Evolutionary conservation across 345 rosid genomes (phyloP).

Genomic region (rapeseed (Brassica napus)): Da-Ae NC_063435.1:6304001-6304500

Average conservation of each 20-base stretch:
- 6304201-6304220: conserved; percentile 14
- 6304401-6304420: conserved; percentile 65
- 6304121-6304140: conserved; percentile 8
- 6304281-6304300: not conserved
- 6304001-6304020: conserved; percentile 9
- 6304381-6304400: conserved; percentile 89
- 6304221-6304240: no score
- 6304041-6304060: conserved; percentile 31
- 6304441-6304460: conserved; percentile 64
- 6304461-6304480: conserved; percentile 84
- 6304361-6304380: conserved; percentile 60
- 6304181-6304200: conserved; percentile 26
- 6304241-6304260: not conserved
- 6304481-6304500: conserved; percentile 92
- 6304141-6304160: conserved; percentile 5
- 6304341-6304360: conserved; percentile 22
- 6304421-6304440: conserved; percentile 90
- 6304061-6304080: conserved; percentile 26
- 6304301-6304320: not conserved
- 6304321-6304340: conserved; percentile 31
- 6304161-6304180: conserved; percentile 15
- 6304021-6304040: not conserved
- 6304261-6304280: not conserved
- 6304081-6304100: not conserved
- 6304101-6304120: conserved; percentile 14